These are phyloP conservation scores for Penicillium crystallinum DNA, from an alignment of 495 filamentous ascomycete genomes.

Conservation along the genomic window DNA sequence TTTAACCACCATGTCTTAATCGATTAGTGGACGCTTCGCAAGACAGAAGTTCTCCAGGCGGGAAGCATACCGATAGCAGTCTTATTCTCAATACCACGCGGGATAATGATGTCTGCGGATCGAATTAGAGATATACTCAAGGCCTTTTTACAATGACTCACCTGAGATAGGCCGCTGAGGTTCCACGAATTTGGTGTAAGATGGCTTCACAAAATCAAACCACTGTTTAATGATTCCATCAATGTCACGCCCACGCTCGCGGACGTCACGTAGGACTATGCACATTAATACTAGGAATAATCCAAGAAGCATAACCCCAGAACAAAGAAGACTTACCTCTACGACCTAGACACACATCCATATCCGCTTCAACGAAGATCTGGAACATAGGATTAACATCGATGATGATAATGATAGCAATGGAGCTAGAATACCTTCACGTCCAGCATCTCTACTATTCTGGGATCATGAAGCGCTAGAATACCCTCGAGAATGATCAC, in stretches of 20 bases:
- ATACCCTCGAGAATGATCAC: slow-evolving; percentile 95
- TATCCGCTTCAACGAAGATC: slow-evolving; percentile 96
- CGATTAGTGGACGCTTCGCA: slow-evolving; percentile 3
- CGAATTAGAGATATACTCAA: slow-evolving; percentile 10
- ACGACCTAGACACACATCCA: slow-evolving; percentile 87
- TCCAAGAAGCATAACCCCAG: background rate
- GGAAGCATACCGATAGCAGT: slow-evolving; percentile 73
- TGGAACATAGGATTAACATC: slow-evolving; percentile 11
- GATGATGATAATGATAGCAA: background rate
- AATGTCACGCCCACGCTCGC: slow-evolving; percentile 77
- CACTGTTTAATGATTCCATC: slow-evolving; percentile 97
- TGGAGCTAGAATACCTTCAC: slow-evolving; percentile 58
- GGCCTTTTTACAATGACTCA: slow-evolving; percentile 19
- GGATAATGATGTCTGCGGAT: slow-evolving; percentile 79
- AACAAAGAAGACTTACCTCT: slow-evolving; percentile 68
- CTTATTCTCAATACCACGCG: slow-evolving; percentile 85
- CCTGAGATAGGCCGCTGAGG: slow-evolving; percentile 80
- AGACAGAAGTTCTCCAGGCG: background rate
- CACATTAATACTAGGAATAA: slow-evolving; percentile 11
- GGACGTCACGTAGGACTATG: slow-evolving; percentile 78
- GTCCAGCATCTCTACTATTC: slow-evolving; percentile 83
- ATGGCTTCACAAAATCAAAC: slow-evolving; percentile 94
- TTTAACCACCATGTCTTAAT: slow-evolving; percentile 76
- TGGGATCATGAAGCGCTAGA: slow-evolving; percentile 83
- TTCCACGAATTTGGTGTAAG: slow-evolving; percentile 83